These are phyloP conservation scores for Eucalyptus erythrocorys DNA, from an alignment of 345 rosid genomes.

Conservation along the genomic window DNA sequence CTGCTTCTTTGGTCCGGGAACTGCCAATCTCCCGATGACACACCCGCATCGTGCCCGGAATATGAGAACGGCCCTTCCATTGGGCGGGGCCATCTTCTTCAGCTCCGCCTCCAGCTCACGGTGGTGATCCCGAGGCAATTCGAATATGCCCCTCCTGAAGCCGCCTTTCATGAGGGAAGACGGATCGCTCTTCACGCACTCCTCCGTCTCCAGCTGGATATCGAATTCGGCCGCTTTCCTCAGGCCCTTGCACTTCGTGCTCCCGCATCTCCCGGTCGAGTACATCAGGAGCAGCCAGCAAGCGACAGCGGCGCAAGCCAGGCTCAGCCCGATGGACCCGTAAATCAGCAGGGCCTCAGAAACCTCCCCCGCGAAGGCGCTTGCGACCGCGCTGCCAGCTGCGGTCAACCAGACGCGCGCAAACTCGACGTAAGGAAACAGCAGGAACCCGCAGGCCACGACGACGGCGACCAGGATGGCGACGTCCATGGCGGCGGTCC, in stretches of 20 bases:
- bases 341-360: background rate
- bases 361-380: background rate
- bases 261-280: slow-evolving; percentile 20
- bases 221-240: slow-evolving; percentile 72
- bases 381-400: background rate
- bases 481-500: slow-evolving; percentile 3
- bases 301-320: background rate
- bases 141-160: slow-evolving; percentile 44
- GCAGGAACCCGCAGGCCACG: background rate
- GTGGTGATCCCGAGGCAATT: slow-evolving; percentile 28
- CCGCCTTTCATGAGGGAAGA: slow-evolving; percentile 13
- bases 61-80: slow-evolving; percentile 3
- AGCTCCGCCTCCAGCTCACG: slow-evolving; percentile 4
- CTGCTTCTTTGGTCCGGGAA: slow-evolving; percentile 64
- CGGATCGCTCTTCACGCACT: slow-evolving; percentile 46
- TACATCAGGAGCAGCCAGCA: background rate
- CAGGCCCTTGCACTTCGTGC: slow-evolving; percentile 75
- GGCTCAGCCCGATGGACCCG: background rate
- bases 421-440: background rate
- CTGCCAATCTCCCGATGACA: slow-evolving; percentile 74
- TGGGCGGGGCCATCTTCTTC: slow-evolving; percentile 5
- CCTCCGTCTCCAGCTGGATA: slow-evolving; percentile 87
- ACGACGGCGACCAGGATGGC: slow-evolving; percentile 6
- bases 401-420: background rate
- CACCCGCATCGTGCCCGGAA: slow-evolving; percentile 14